These are phyloP conservation scores for Ilyonectria destructans DNA, from an alignment of 2,329 filamentous ascomycete genomes.

Conservation along the genomic window DNA sequence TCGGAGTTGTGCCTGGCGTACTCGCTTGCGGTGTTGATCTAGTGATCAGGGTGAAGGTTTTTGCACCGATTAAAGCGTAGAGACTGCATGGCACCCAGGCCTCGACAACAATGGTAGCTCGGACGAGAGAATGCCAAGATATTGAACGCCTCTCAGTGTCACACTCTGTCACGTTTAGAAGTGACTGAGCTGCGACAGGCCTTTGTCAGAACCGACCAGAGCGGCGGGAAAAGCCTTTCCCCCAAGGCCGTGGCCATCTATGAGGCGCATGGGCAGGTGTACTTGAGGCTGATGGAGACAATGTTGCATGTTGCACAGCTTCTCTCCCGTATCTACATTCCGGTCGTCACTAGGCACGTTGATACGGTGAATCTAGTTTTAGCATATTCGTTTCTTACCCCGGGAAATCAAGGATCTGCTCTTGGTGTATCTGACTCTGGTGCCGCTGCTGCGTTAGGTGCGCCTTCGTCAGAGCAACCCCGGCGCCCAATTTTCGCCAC, in stretches of 20 bases:
- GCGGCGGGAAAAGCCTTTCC: not conserved
- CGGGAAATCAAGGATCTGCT: not conserved
- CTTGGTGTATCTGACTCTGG: slow-evolving; percentile 2
- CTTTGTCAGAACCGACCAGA: not conserved
- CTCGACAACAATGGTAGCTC: too few species aligned
- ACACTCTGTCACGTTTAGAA: not conserved
- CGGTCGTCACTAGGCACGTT: too few species aligned
- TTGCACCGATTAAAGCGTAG: too few species aligned
- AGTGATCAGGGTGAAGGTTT: too few species aligned
- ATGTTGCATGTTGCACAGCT: too few species aligned
- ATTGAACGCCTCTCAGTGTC: not conserved
- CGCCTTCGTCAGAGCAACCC: not conserved
- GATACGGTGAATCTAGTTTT: too few species aligned
- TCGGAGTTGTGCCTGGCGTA: too few species aligned
- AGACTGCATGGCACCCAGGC: too few species aligned
- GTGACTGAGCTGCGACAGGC: not conserved
- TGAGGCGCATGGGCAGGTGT: too few species aligned
- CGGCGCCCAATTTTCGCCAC: not conserved
- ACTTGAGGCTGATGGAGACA: too few species aligned
- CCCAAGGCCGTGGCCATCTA: not conserved
- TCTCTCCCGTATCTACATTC: too few species aligned
- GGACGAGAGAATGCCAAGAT: not conserved
- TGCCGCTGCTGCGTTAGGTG: slow-evolving; percentile 6
- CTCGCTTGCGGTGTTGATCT: too few species aligned
- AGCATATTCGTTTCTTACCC: slow-evolving; percentile 22